Percentiles rank a stretch among this genome's conserved stretches.
These are phyloP conservation scores for Imleria badia DNA, from an alignment of 768 basidiomycete genomes.

Conservation along the genomic window DNA sequence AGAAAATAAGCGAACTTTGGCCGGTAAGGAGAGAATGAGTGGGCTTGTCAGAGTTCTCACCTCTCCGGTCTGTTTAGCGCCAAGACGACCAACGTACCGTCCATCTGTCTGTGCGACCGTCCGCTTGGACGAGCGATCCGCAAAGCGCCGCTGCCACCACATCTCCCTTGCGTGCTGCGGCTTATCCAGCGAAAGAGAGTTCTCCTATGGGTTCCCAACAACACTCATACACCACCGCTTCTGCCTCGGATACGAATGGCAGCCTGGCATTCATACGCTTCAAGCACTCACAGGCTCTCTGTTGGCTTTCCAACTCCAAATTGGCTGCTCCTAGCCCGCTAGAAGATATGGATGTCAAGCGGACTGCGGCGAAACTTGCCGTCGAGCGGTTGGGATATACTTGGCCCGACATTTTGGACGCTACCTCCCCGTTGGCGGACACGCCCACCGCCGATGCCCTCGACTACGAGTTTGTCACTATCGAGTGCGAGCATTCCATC, in stretches of 20 bases:
- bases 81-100: conserved; percentile 58
- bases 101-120: conserved; percentile 79
- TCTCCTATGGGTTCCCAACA: background rate
- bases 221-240: background rate
- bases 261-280: conserved; percentile 20
- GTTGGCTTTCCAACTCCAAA: conserved; percentile 22
- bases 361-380: conserved; percentile 22
- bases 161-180: background rate
- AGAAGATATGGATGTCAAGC: conserved; percentile 15
- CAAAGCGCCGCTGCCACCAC: conserved; percentile 34
- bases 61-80: conserved; percentile 36
- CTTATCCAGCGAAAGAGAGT: background rate
- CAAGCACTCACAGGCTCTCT: conserved; percentile 28
- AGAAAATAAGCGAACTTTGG: conserved; percentile 69
- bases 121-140: conserved; percentile 64
- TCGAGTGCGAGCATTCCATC: conserved; percentile 17
- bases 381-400: conserved; percentile 37
- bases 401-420: conserved; percentile 47
- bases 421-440: conserved; percentile 27
- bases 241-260: background rate
- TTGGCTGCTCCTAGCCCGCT: conserved; percentile 11
- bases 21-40: conserved; percentile 44
- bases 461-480: conserved; percentile 29
- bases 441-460: conserved; percentile 26
- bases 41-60: conserved; percentile 3